A percentile compares a stretch with the other conserved stretches of the same genome.
phyloP scores from a whole-genome alignment of 2,329 filamentous ascomycete species.

The Colletotrichum costaricense region DNA sequence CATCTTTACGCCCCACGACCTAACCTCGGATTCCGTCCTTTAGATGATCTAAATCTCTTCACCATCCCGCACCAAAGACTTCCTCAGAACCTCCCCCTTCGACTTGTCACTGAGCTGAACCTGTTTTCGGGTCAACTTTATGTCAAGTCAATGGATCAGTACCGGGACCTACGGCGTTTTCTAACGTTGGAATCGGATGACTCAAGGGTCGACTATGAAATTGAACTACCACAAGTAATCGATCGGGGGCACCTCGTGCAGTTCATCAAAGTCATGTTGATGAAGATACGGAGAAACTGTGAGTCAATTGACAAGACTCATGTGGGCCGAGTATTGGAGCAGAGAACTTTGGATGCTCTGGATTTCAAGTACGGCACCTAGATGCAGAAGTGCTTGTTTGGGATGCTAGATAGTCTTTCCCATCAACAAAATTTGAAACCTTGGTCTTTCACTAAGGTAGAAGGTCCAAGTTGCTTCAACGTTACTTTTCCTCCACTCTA shows the following conservation, averaged over 20 bases:
- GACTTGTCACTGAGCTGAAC: constrained; percentile 58
- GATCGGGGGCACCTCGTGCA: background rate
- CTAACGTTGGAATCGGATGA: background rate
- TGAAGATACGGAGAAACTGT: constrained; percentile 50
- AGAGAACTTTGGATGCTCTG: background rate
- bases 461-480: too few species aligned
- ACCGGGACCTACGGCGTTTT: constrained; percentile 44
- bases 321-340: constrained; percentile 1
- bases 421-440: too few species aligned
- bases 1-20: constrained; percentile 63
- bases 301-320: constrained; percentile 54
- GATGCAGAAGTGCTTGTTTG: background rate
- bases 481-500: too few species aligned
- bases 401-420: background rate
- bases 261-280: constrained; percentile 51
- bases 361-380: background rate
- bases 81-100: fast-evolving
- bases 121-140: constrained; percentile 78
- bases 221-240: background rate
- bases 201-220: background rate
- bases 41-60: constrained; percentile 61
- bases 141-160: constrained; percentile 64
- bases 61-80: constrained; percentile 42
- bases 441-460: too few species aligned
- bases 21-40: constrained; percentile 46